Evolutionary conservation across 1,139 yeast genomes (phyloP), one percentile per base, ranked within the genome.

Genomic region (Yarrowia galli): DNA sequence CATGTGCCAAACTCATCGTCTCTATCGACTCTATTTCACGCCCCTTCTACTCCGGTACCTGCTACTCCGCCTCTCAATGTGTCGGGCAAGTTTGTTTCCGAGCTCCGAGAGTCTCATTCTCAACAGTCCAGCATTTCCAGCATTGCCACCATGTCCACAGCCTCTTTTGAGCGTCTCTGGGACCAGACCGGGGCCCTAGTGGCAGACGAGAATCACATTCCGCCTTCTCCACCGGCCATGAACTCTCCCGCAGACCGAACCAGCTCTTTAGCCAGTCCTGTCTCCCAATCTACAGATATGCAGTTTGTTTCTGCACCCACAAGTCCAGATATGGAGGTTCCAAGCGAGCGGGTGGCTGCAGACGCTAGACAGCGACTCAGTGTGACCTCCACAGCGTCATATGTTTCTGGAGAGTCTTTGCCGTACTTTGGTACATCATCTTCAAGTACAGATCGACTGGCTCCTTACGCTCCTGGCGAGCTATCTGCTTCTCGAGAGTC

Each of bases 101-200:
- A 36, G 43, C 43, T 53, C 4, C 43, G 10, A 2, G 43, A 35
- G n/a, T 10, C 45, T 3, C 60, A 53, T n/a, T 53, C 60, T 2
- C 60, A 38, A 2, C 60, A 53, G 45, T 53, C 60, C 15, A 53
- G 60, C 45, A 23, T 38, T 23, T 36, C 43, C 22, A 53, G 60
- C 12, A 35, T 51, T 2, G 58, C 58, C 9, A 51, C 42, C 35
- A 36, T 53, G 60, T 38, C 45, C 35, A 53, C 60, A 1, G 60
- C 32, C 12, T 53, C 60, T 1, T 53, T 53, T n/a, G 60, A 53
- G 22, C 45, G 60, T 1, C 35, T 53, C 15, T 53, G 60, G 60
- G 60, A 36, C 60, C 45, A 53, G 45, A 38, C 60, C 3, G 60
- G 60, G 16, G 60, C 60, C 15, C 45, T 53, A 16, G 60, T 53